Base-by-base conservation (phyloP, 257 asterid genomes). In the Nyctanthes arbortristis region DNA sequence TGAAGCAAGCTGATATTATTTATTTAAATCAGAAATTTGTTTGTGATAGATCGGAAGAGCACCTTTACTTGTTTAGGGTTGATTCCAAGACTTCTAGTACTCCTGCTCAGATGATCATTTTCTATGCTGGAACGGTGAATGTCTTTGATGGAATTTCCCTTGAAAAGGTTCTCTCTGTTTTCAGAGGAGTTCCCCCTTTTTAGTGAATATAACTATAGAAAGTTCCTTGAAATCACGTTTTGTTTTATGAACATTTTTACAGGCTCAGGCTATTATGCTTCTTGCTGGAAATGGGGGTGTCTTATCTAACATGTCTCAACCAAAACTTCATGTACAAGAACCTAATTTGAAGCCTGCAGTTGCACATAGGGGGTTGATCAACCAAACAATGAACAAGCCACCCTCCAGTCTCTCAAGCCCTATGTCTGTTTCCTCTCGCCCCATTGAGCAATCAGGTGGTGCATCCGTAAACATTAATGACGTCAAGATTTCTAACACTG, bases 191-290 rank as follows among this genome's bases (percentile, higher is more conserved):
- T 64, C 11, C 11, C 25, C 4, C 16, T 40, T 40, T 3, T 34
- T 24, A 45, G 40, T 28, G 16, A 40, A 14, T 40, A 40, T 16
- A 40, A 40, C 16, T 40, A 22, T 5, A n/a, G 68, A 63, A 34
- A 40, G 2, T 40, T 40, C 16, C 22, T 40, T 12, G 16, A 4
- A 40, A 3, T 40, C 52, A 4, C 52, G 13, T 40, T 16, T 40
- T 40, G n/a, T 54, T 61, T 25, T 16, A 16, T 47, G 68, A 20
- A 24, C 34, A 5, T 59, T 45, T 5, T 68, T 31, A 14, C 92
- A 89, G 97, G 97, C 93, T 68, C 93, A 89, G 79, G 95, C 95
- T 40, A 87, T 91, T 64, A 84, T 91, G 78, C 62, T 85, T 71
- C 68, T 91, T 79, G 97, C 97, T 60, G 93, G 92, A 73, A 83